Evolutionary conservation across 495 filamentous ascomycete genomes (phyloP).

Genomic region (Xylaria intraflava): DNA sequence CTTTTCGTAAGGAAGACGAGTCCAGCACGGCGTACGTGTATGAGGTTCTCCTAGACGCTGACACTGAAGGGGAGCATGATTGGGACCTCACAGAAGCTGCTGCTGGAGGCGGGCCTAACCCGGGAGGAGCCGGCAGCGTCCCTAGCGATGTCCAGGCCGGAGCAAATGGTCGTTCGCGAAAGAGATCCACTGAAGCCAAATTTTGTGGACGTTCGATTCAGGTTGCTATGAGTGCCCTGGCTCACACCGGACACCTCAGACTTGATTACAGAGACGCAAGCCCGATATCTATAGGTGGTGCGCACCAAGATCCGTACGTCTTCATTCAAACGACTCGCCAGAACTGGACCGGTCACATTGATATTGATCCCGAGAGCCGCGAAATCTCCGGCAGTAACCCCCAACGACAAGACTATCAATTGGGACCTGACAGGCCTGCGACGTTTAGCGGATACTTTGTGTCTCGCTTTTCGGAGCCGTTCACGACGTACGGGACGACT

Average conservation of each 20-base stretch:
- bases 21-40: constrained; percentile 26
- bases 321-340: constrained; percentile 26
- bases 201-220: constrained; percentile 14
- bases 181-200: constrained; percentile 3
- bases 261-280: constrained; percentile 15
- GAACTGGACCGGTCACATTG: constrained; percentile 28
- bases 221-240: constrained; percentile 23
- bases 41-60: constrained; percentile 23
- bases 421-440: constrained; percentile 22
- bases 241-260: constrained; percentile 22
- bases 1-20: constrained; percentile 27
- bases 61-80: constrained; percentile 20
- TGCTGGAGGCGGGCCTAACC: constrained; percentile 17
- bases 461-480: constrained; percentile 27
- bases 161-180: constrained; percentile 17
- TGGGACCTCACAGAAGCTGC: constrained; percentile 24
- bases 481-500: constrained; percentile 21
- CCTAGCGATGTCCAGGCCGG: constrained; percentile 19
- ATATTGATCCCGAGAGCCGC: constrained; percentile 18
- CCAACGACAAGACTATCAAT: constrained; percentile 26
- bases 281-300: not conserved
- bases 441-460: constrained; percentile 29
- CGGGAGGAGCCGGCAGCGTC: constrained; percentile 22
- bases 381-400: constrained; percentile 27
- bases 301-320: constrained; percentile 16